Base-by-base conservation (phyloP, 352 stramenopile species). In the Pythium insidiosum region DNA sequence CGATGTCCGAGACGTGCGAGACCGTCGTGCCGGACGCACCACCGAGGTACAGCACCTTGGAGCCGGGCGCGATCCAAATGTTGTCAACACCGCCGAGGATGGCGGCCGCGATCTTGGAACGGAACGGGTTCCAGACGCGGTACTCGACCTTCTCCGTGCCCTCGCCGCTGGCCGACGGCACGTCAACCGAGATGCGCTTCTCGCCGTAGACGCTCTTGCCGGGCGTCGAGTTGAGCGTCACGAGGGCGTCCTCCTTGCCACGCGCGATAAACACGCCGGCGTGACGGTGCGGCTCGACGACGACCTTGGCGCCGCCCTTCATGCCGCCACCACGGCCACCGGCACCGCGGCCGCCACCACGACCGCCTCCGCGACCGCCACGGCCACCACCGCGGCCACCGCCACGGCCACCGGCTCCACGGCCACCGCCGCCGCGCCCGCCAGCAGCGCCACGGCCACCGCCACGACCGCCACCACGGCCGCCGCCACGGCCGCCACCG, bases 111-210 rank as follows among this genome's bases (percentile, higher is more conserved):
- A 99, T 79, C 86, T 99, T 99, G 38, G 94, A 98, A 55, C 96
- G 86, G 86, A 99, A 99, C 44, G 96, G 96, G 78, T 99, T 99
- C 96, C 96, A 99, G 45, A 99, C 95, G 50, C 96, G 90, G 74
- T 99, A 99, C 70, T 99, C 96, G 20, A 98, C 85, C 84, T 99
- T 99, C 52, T 92, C 85, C 0, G 86, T 85, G 50, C 82, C 80
- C 49, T 95, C 84, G 26, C 86, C 75, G 29, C 75, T 80, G 24
- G 88, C 81, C 15, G 82, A 65, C 6, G 93, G 81, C 24, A 94
- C 91, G 48, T 99, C 96, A 3, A 99, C 96, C 35, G 84, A 98
- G 53, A 99, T 98, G 58, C 93, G 79, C 78, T 99, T 99, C 71
- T 99, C 96, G 52, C 96, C 96, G 72, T 99, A 99, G 33, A 99